Evolutionary conservation across 768 basidiomycete species (phyloP).

Genomic region (Naganishia randhawae): DNA sequence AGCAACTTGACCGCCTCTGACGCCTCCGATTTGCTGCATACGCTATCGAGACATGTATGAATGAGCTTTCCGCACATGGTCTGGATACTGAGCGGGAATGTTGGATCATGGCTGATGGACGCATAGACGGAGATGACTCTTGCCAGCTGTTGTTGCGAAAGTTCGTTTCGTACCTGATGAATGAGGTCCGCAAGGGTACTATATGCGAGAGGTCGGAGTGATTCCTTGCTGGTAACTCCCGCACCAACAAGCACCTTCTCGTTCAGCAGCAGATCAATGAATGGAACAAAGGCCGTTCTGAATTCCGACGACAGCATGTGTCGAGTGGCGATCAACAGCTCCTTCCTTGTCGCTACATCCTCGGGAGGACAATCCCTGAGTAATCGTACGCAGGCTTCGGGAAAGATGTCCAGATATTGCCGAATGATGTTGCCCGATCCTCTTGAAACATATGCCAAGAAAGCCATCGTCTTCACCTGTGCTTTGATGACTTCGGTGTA

Average conservation of each 20-base stretch:
- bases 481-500: constrained; percentile 81
- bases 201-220: constrained; percentile 74
- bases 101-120: constrained; percentile 80
- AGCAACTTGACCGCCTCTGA: constrained; percentile 69
- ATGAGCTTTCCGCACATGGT: constrained; percentile 89
- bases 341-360: constrained; percentile 75
- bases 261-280: constrained; percentile 84
- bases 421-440: constrained; percentile 63
- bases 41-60: constrained; percentile 78
- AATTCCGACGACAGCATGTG: constrained; percentile 79
- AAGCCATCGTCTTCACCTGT: constrained; percentile 94
- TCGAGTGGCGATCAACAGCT: constrained; percentile 84
- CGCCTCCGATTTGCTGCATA: constrained; percentile 69
- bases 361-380: constrained; percentile 89
- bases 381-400: constrained; percentile 74
- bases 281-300: constrained; percentile 69
- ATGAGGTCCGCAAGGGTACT: constrained; percentile 87
- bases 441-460: constrained; percentile 82
- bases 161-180: constrained; percentile 80
- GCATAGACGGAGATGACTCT: constrained; percentile 80
- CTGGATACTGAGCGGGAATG: constrained; percentile 73
- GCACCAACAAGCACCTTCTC: constrained; percentile 83
- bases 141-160: constrained; percentile 69
- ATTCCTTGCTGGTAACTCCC: constrained; percentile 77
- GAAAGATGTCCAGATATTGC: constrained; percentile 72